Evolutionary conservation across 805 yeast genomes (phyloP), one percentile per base, ranked within the genome.

Genomic region (Yarrowia yakushimensis): DNA sequence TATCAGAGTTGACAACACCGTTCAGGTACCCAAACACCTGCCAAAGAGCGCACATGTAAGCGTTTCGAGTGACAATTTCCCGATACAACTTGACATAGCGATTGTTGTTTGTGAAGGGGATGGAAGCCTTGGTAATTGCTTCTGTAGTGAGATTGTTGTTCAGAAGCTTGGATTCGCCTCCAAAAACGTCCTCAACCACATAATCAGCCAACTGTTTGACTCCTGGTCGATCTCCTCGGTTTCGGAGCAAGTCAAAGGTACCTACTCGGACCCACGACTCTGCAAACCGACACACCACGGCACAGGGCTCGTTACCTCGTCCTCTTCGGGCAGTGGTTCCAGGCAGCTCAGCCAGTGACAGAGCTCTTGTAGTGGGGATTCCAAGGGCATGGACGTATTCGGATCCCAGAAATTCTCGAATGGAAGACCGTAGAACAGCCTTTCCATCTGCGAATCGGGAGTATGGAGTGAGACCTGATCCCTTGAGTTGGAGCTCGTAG

Each of bases 391-490:
- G 73, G 60, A 94, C 76, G 27, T 89, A 84, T 70, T 94, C 98
- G 4, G 94, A 86, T 1, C 88, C 87, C 54, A 93, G 79, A 64
- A 88, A 92, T 71, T 93, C 99, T 34, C 98, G 78, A 36, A 94
- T 84, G 50, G 96, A 85, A 1, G 97, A 90, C 65, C 97, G 76
- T 31, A 93, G 69, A 6, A 91, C 96, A 0, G 98, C 97, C 70
- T 90, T 90, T 4, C 99, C 99, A 74, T 93, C 99, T 0, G 97
- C 98, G 78, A 92, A 93, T 64, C 99, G 80, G 0, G 96, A 88
- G 72, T 81, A 93, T 0, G 98, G 97, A 0, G 98, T 93, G 67
- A 82, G 77, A 0, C 99, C 99, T 3, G 94, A 84, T 0, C 99
- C 99, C 75, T 93, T 93, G 66, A 93, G 74, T 74, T 93, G 98